Base-by-base conservation (phyloP, 257 asterid genomes). In the Fraxinus cuspidata region DNA sequence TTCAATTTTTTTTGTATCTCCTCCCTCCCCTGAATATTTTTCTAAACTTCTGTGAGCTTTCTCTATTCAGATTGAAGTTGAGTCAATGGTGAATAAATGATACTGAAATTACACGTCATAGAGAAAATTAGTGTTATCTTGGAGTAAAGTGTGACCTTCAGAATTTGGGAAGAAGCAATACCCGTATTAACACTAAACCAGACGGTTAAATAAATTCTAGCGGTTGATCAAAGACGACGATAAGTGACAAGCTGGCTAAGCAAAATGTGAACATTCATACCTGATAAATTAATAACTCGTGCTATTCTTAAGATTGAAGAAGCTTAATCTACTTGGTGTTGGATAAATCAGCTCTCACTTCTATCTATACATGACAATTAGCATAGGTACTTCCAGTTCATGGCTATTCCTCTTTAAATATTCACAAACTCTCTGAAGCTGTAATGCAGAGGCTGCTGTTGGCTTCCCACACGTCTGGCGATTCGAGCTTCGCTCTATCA, bases 321-420 rank as follows among this genome's bases (percentile, higher is more conserved):
- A 37, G 31, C 72, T 18, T 47, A 53, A 64, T 56, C n/a, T 31
- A 58, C 19, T 42, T 47, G 2, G 77, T 47, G 11, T 25, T 71
- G 13, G 53, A 38, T 40, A 82, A 69, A 72, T 60, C 85, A 71
- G 87, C 88, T 73, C 96, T 88, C 5, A 81, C 86, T 77, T 88
- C 84, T 0, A 93, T 84, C 98, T n/a, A n/a, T n/a, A n/a, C 97
- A 93, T 7, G 88, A 23, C 78, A 90, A 60, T 63, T 76, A 92
- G 80, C 90, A 94, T 19, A 7, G 97, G 89, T 13, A 90, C 89
- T 29, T 89, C 89, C 47, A 92, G 3, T 21, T 80, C 89, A 7
- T 65, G 74, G 51, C 93, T 88, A 0, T 84, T 81, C 19, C 44
- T 80, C 85, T 79, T 85, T 29, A 94, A 73, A 16, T 77, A 49